Conservation (phyloP, 805 yeast species). For the Saccharomyces kudriavzevii region DNA sequence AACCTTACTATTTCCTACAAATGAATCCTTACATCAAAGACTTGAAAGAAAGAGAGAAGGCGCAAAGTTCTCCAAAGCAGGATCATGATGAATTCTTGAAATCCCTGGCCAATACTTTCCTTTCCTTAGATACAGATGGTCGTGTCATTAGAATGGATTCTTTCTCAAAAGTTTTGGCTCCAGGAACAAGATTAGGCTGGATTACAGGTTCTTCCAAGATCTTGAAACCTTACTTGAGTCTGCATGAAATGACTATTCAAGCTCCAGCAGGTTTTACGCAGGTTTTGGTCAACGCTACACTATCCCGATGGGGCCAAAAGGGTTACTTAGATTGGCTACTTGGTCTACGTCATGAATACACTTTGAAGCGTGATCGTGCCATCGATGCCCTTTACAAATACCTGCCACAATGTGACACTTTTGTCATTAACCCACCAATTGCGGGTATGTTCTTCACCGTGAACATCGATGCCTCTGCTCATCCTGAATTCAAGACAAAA, state of each 20-base stretch:
- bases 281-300: conserved; percentile 57
- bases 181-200: conserved; percentile 88
- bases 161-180: conserved; percentile 85
- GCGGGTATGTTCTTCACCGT: conserved; percentile 87
- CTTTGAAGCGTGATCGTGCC: conserved; percentile 80
- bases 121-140: conserved; percentile 74
- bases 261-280: conserved; percentile 75
- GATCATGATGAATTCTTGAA: conserved; percentile 58
- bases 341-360: conserved; percentile 73
- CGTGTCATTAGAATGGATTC: conserved; percentile 86
- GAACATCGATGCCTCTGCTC: conserved; percentile 65
- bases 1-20: conserved; percentile 94
- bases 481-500: conserved; percentile 61
- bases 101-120: conserved; percentile 66
- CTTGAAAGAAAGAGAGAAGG: conserved; percentile 26
- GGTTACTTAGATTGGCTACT: conserved; percentile 89
- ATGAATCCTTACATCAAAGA: conserved; percentile 68
- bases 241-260: conserved; percentile 78
- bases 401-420: conserved; percentile 31
- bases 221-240: conserved; percentile 57
- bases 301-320: conserved; percentile 81
- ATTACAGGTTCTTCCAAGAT: conserved; percentile 61
- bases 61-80: conserved; percentile 15
- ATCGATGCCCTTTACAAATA: conserved; percentile 61
- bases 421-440: conserved; percentile 49